These are phyloP conservation scores for Colletotrichum higginsianum DNA, from an alignment of 2,329 filamentous ascomycete genomes.

Conservation along the genomic window DNA sequence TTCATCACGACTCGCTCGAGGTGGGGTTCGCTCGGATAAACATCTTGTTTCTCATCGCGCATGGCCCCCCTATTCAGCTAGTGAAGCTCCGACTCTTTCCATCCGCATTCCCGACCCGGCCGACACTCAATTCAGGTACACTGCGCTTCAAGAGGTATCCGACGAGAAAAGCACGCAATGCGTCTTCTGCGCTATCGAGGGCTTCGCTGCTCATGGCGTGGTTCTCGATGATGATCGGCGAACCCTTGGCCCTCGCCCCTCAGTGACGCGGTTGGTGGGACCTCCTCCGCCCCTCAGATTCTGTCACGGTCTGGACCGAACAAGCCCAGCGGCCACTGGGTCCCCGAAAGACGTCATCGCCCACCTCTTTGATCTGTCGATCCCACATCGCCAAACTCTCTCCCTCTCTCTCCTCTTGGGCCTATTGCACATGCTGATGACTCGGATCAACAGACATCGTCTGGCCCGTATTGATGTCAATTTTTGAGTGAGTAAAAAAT, in stretches of 20 bases:
- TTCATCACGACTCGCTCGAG: conserved; percentile 11
- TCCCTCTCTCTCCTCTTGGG: not conserved
- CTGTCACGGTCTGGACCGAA: conserved; percentile 28
- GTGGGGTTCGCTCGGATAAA: conserved; percentile 9
- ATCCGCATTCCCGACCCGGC: not conserved
- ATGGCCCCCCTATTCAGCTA: not conserved
- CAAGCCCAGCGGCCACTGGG: not conserved
- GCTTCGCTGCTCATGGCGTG: not conserved
- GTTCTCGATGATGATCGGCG: conserved; percentile 4
- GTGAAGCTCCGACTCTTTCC: not conserved
- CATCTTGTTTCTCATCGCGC: conserved; percentile 20
- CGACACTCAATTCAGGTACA: not conserved
- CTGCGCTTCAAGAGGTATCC: not conserved
- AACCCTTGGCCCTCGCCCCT: conserved; percentile 18
- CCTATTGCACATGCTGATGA: not conserved
- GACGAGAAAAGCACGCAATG: not conserved
- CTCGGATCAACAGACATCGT: not conserved
- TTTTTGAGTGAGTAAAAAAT: too few relatives aligned
- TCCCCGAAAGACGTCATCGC: conserved; percentile 29
- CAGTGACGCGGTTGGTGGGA: conserved; percentile 31
- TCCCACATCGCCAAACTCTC: not conserved
- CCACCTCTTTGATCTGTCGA: conserved; percentile 2
- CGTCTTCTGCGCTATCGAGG: not conserved
- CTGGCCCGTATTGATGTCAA: not conserved
- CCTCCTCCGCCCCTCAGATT: not conserved